Evolutionary conservation across 2,329 filamentous ascomycete genomes (phyloP), one percentile per base, ranked within the genome.

Genomic region (Penicillium sp.): DNA sequence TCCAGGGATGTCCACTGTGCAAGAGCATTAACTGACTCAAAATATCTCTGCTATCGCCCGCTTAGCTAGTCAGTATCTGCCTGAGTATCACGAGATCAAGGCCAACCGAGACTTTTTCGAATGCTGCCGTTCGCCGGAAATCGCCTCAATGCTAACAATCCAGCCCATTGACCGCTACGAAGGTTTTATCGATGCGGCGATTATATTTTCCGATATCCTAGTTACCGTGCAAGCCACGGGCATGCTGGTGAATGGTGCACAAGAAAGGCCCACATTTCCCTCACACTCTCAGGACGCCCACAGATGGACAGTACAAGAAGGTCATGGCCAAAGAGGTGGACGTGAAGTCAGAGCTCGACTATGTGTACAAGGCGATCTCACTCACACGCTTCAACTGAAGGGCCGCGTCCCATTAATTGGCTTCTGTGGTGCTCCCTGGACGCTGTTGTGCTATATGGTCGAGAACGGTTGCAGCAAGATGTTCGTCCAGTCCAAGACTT

Each of bases 161-260:
- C 95, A 99, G 78, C 95, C 95, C 54, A 88, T 99, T 70, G 92
- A 97, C 69, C 92, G 95, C 54, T 99, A 88, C 73, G 88, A 85
- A 43, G 93, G 92, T 44, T 88, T 99, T 61, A 87, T 99, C 68
- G 95, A 99, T 77, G 94, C 92, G 31, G 93, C 95, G 60, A 99
- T 99, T 71, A 99, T 99, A 76, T 99, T 99, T 83, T 96, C 92
- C 57, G 95, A 99, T 75, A 99, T 99, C 66, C 86, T 99, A 37
- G 95, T 99, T 49, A 93, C 99, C 63, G 95, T 95, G 0, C 95
- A 99, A 79, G 95, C 95, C 36, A 91, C 99, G 87, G 95, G 95
- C 1, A 99, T 99, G 95, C 83, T 84, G n/a, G 95, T 99, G 97
- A 76, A 99, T 99, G 95, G 84, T 98, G 11, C 93, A 97, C 76